Conservation (phyloP, 2,329 filamentous ascomycete genomes). For the Tolypocladium tropicale region DNA sequence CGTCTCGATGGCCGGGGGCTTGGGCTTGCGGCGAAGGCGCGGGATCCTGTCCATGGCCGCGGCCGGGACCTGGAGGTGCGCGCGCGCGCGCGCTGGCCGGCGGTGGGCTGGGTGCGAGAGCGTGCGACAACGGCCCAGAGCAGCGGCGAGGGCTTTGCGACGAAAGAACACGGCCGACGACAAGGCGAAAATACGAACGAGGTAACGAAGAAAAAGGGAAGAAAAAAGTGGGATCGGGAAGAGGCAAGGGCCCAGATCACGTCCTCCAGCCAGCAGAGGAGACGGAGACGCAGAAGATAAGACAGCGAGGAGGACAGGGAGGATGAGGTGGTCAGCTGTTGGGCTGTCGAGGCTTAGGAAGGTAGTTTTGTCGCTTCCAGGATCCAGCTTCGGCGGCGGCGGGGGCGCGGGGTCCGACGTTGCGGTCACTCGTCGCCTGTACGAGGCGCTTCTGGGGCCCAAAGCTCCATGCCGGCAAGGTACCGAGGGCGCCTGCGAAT, state of each 20-base stretch:
- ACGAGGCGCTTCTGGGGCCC: background rate
- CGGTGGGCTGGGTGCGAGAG: background rate
- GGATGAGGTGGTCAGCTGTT: background rate
- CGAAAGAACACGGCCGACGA: background rate
- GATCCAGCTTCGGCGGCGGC: background rate
- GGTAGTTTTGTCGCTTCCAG: background rate
- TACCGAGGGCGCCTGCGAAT: no score
- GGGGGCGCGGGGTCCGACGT: background rate
- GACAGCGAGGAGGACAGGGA: background rate
- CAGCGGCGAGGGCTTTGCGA: background rate
- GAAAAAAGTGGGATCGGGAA: background rate
- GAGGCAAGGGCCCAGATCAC: background rate
- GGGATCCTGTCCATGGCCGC: slow-evolving; percentile 32
- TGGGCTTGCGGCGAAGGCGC: slow-evolving; percentile 32
- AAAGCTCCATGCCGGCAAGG: no score
- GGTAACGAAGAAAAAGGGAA: no score
- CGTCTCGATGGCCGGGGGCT: slow-evolving; percentile 31
- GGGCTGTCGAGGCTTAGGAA: background rate
- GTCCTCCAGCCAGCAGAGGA: background rate
- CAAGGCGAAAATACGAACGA: no score
- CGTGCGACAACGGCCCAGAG: background rate
- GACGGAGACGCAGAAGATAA: background rate
- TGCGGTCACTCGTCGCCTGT: background rate
- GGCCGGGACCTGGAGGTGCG: slow-evolving; percentile 2
- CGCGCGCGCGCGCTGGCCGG: no score